Evolutionary conservation across 148 eudicot genomes (phyloP).

Genomic region (Salicornia ramosissima): DNA sequence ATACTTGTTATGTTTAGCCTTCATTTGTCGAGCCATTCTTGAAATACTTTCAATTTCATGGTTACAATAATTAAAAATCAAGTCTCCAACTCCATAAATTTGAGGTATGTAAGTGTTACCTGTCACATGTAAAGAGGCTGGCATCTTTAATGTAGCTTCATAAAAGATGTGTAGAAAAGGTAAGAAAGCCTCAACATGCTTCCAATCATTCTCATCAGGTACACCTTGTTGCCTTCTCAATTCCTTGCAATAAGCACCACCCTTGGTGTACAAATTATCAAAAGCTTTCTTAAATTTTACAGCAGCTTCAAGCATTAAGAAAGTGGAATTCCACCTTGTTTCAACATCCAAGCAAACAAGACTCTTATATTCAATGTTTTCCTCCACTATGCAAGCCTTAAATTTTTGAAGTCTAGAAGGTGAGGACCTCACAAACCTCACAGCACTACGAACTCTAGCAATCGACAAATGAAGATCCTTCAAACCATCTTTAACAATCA

Average conservation of each 20-base stretch:
- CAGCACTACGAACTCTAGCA: neutral
- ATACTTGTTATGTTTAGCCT: slow-evolving; percentile 24
- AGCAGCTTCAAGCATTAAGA: too few relatives aligned
- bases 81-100: slow-evolving; percentile 2
- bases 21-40: slow-evolving; percentile 4
- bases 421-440: too few relatives aligned
- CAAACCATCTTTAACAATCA: slow-evolving; percentile 8
- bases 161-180: neutral
- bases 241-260: neutral
- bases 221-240: neutral
- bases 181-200: neutral
- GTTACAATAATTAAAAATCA: neutral
- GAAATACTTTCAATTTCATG: neutral
- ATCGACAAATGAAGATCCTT: neutral
- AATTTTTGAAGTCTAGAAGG: too few relatives aligned
- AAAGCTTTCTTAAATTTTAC: too few relatives aligned
- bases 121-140: neutral
- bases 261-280: too few relatives aligned
- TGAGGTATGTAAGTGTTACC: neutral
- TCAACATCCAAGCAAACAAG: too few relatives aligned
- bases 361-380: too few relatives aligned
- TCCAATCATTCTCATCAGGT: neutral
- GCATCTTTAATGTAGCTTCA: too few relatives aligned
- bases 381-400: too few relatives aligned
- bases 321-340: too few relatives aligned